Evolutionary conservation across 805 yeast species (phyloP), one percentile per base, ranked within the genome.

Genomic region (Yamadazyma sp.): DNA sequence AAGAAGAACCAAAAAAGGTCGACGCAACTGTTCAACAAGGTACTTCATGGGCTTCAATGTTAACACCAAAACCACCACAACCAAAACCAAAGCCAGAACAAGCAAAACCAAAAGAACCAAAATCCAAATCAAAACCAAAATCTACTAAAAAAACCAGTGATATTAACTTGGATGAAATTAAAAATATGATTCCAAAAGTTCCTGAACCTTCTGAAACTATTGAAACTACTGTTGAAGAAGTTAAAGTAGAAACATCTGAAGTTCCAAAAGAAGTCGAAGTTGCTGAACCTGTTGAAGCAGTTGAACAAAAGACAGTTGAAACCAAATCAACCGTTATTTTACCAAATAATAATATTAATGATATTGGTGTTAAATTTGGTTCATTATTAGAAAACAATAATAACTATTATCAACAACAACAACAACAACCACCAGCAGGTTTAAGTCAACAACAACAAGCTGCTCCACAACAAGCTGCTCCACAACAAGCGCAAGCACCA

Each of bases 11-110:
- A 14, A 16, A 26, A 23, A 14, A n/a, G 10, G 30, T 22, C n/a
- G 45, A 31, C 21, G 39, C 30, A 30, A 36, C 30, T 33, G 35
- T 33, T 24, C 44, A 35, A 14, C 47, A 30, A 26, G 66, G 53
- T 42, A 35, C 80, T 50, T 69, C 86, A 4, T 81, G 87, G 85
- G 86, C 87, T 20, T 75, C 88, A 12, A 76, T 82, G 48, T 80
- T 81, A 34, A 60, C 70, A 36, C 72, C 70, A 27, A 65, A 64
- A 48, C 80, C 86, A 29, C 69, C 72, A 50, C 57, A 65, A 23
- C 41, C 39, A 32, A 14, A 24, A 18, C 58, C 50, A 39, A 25
- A 25, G 30, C 48, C 46, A 54, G 39, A 39, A 52, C 35, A 43
- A 50, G 52, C 58, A 17, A 23, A 33, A 14, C 36, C 39, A 36